Evolutionary conservation across 768 basidiomycete genomes (phyloP), one percentile per base, ranked within the genome.

Genomic region (Rhodotorula taiwanensis): DNA sequence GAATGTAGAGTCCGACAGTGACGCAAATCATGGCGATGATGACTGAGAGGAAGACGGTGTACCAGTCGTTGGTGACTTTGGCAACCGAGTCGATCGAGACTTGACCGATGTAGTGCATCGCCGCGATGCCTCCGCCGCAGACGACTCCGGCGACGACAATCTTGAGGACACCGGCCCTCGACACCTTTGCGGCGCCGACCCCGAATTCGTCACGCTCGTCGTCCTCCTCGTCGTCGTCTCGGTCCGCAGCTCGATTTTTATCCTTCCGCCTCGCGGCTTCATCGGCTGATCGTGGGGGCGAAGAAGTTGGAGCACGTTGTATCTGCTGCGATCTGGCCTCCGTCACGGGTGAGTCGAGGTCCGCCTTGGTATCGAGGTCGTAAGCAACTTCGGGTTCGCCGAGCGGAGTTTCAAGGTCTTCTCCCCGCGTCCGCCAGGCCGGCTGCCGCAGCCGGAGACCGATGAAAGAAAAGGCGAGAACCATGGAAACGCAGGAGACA

Each of bases 71-170:
- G 11, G 58, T 63, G 47, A 68, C 54, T 2, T 48, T 49, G 4
- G 62, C 58, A 1, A 68, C 67, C 28, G 54, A 56, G 42, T 57
- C 51, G 55, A 68, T 64, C 21, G 55, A 53, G 47, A 64, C 51
- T 33, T 68, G 67, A 13, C 67, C 67, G 52, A 68, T 47, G 52
- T 68, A 68, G 51, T 68, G 67, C 67, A 68, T 68, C 7, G 62
- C 62, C 0, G 62, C 67, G 25, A 68, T 64, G 1, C 67, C 67
- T 30, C 67, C 67, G 11, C 67, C 67, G 36, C 62, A 60, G 14
- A 68, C 43, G 18, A 68, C 28, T 1, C 67, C 67, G 9, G 67
- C 62, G 3, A 52, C 27, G 23, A 68, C 47, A 11, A 68, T 60
- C 62, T 60, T 68, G n/a, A 51, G 47, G 3, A 60, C 52, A 30